These are phyloP conservation scores for Corchorus capsularis DNA, from an alignment of 345 rosid genomes.

Conservation along the genomic window DNA sequence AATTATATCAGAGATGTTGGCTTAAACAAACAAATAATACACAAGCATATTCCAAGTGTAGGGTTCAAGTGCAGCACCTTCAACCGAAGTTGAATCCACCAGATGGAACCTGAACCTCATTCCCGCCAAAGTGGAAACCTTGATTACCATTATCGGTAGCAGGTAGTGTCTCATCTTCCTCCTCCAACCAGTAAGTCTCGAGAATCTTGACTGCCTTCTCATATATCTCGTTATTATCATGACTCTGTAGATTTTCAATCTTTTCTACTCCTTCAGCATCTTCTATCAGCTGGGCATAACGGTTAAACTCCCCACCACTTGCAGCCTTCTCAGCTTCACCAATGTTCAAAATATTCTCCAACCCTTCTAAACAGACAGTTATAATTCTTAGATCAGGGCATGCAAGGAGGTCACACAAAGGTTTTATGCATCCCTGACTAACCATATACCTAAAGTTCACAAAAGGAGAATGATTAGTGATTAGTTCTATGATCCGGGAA, in stretches of 20 bases:
- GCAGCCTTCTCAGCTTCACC: constrained; percentile 79
- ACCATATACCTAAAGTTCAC: constrained; percentile 49
- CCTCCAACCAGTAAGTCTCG: constrained; percentile 85
- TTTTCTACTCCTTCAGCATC: constrained; percentile 87
- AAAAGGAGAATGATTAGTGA: neutral
- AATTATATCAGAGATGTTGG: neutral
- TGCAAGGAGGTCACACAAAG: constrained; percentile 75
- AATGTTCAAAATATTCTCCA: constrained; percentile 52
- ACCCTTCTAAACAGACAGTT: constrained; percentile 58
- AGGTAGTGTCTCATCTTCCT: constrained; percentile 72
- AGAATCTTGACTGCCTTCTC: constrained; percentile 88
- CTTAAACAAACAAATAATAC: neutral
- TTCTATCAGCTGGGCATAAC: constrained; percentile 70
- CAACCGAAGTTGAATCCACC: constrained; percentile 82
- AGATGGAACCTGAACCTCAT: constrained; percentile 56
- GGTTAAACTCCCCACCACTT: constrained; percentile 57
- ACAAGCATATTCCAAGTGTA: no score
- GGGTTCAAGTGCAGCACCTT: constrained; percentile 21
- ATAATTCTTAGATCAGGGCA: constrained; percentile 89
- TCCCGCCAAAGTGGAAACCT: constrained; percentile 70
- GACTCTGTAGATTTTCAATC: constrained; percentile 81
- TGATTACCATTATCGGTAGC: constrained; percentile 54
- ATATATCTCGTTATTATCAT: constrained; percentile 80
- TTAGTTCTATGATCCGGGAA: constrained; percentile 4
- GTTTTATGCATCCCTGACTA: constrained; percentile 77